These are phyloP conservation scores for Aspergillus hancockii DNA, from an alignment of 495 filamentous ascomycete species.

Conservation along the genomic window DNA sequence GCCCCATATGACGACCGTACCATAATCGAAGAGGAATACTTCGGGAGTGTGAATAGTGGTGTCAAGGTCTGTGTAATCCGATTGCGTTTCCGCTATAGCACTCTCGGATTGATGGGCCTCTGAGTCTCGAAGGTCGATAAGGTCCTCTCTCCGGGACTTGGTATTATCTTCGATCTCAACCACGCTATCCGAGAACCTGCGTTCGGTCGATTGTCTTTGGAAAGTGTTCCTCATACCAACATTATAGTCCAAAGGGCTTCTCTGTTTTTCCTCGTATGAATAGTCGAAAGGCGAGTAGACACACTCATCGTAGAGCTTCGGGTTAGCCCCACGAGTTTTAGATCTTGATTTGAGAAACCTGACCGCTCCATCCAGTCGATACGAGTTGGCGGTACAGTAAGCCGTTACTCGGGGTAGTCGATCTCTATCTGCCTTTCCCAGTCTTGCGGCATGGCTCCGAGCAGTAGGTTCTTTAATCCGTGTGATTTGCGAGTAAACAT, in stretches of 20 bases:
- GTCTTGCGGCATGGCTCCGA: slow-evolving; percentile 83
- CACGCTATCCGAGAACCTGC: slow-evolving; percentile 65
- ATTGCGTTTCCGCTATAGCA: slow-evolving; percentile 20
- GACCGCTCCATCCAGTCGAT: slow-evolving; percentile 84
- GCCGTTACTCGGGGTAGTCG: slow-evolving; percentile 88
- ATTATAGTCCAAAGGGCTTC: slow-evolving; percentile 28
- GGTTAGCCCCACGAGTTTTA: slow-evolving; percentile 72
- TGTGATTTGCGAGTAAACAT: slow-evolving; percentile 94
- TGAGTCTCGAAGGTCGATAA: slow-evolving; percentile 53
- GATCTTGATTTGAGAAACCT: slow-evolving; percentile 82
- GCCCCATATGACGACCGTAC: slow-evolving; percentile 99
- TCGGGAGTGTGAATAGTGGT: slow-evolving; percentile 86
- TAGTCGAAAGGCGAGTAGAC: slow-evolving; percentile 94
- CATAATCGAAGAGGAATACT: slow-evolving; percentile 95
- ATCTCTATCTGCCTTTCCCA: slow-evolving; percentile 91
- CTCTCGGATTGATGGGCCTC: slow-evolving; percentile 32
- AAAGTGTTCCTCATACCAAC: slow-evolving; percentile 20
- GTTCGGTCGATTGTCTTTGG: slow-evolving; percentile 49
- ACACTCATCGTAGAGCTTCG: slow-evolving; percentile 94
- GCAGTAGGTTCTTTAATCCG: slow-evolving; percentile 97
- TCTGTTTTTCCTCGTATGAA: slow-evolving; percentile 45
- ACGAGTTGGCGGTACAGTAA: slow-evolving; percentile 90
- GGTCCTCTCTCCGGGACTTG: slow-evolving; percentile 50
- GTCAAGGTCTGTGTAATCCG: slow-evolving; percentile 43
- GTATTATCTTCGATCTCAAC: slow-evolving; percentile 57